These are phyloP conservation scores for Collybia sp. DNA, from an alignment of 768 basidiomycete genomes.

Conservation along the genomic window DNA sequence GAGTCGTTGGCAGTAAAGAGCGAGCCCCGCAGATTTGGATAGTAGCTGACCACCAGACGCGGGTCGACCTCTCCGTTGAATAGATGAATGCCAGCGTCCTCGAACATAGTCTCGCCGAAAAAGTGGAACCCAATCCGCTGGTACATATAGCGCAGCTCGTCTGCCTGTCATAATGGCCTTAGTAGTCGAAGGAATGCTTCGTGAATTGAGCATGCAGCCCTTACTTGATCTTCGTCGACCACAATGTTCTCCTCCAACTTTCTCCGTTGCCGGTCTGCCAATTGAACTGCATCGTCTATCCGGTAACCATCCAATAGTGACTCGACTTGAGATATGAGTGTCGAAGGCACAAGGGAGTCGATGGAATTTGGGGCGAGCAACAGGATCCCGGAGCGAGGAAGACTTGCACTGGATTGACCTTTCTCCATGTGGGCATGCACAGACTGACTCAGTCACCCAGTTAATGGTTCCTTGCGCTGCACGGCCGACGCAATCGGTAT, in stretches of 20 bases:
- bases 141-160: conserved; percentile 74
- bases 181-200: not conserved
- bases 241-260: conserved; percentile 49
- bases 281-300: conserved; percentile 57
- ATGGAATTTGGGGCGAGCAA: conserved; percentile 57
- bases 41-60: conserved; percentile 75
- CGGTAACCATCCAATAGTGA: conserved; percentile 59
- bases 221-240: conserved; percentile 53
- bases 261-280: conserved; percentile 58
- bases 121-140: conserved; percentile 80
- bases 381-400: conserved; percentile 66
- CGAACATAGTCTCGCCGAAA: conserved; percentile 75
- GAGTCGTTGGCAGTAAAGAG: conserved; percentile 52
- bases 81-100: conserved; percentile 76
- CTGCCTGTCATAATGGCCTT: conserved; percentile 31
- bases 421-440: too few species aligned
- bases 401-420: too few species aligned
- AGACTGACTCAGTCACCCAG: too few species aligned
- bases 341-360: conserved; percentile 65
- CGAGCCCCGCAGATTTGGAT: conserved; percentile 66
- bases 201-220: not conserved
- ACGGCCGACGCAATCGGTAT: too few species aligned
- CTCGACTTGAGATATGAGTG: conserved; percentile 69
- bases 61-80: conserved; percentile 83
- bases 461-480: too few species aligned